Evolutionary conservation across 208 protist species (phyloP), one percentile per base, ranked within the genome.

Genomic region (Acanthamoeba polyphaga): DNA sequence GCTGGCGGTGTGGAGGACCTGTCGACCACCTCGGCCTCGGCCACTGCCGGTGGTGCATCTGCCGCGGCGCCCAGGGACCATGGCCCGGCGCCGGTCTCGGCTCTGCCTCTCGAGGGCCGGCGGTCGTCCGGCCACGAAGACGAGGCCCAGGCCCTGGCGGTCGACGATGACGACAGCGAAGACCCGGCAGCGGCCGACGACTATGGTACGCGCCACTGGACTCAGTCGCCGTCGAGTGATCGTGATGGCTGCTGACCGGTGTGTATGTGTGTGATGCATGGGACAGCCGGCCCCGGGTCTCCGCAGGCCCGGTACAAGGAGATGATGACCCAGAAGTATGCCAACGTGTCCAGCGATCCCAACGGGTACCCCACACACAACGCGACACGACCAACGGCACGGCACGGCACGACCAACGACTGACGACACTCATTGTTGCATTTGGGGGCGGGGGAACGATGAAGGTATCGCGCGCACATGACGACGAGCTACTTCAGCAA

Each of bases 291-390:
- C 9, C 74, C 74, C 2, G 32, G 38, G 15, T 82, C 74, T 13
- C 74, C 74, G 32, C 74, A 82, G 74, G 43, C 74, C 15, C 74
- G 74, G 43, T 82, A 55, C 74, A 82, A 82, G 74, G 74, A 82
- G 74, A 82, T 82, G 74, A 82, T 82, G 74, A 19, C 10, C 27
- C 74, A 82, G 34, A 82, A 82, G 43, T 82, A 82, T 32, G 74
- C 74, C 74, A 82, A 43, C 34, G 74, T 82, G 10, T 82, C 74
- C 74, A 82, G 74, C 43, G 74, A 82, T 27, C 17, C 34, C 74
- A 53, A 22, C 43, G 74, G 74, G 74, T 82, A 27, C 43, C 29
- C 46, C 74, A 13, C 32, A 22, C 7, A 24, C 38, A 43, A 38
- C 38, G 38, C 38, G 38, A 43, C 38, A 43, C 38, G 38, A 0